Percentiles rank a stretch among this genome's conserved stretches.
Conservation (phyloP, 192 early-diverging fungal species). For the Anaeromyces robustus region DNA sequence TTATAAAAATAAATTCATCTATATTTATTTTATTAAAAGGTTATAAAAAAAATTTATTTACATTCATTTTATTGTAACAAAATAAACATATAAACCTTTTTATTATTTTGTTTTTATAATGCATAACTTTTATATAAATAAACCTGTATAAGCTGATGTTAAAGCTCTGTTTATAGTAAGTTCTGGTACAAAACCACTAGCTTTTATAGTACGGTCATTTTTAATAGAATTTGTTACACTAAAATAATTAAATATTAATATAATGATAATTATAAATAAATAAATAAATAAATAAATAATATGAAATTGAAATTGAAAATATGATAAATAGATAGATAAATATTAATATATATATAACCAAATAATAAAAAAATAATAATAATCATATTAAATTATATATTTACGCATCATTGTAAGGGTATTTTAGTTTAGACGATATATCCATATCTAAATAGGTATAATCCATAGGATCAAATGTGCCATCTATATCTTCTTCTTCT, state of each 20-base stretch:
- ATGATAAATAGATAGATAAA: no score
- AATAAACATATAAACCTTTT: no score
- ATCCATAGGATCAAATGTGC: constrained; percentile 32
- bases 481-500: neutral
- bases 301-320: no score
- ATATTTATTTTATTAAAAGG: no score
- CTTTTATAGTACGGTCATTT: constrained; percentile 1
- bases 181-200: constrained; percentile 21
- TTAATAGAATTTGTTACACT: constrained; percentile 10
- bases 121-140: constrained; percentile 3
- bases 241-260: neutral
- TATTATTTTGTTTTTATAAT: no score
- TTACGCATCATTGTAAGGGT: constrained; percentile 33
- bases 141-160: constrained; percentile 12
- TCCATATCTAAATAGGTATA: constrained; percentile 21
- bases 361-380: neutral
- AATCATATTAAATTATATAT: no score
- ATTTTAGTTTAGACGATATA: constrained; percentile 10
- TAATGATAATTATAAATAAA: no score
- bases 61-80: no score
- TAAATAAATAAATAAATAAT: no score
- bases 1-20: no score
- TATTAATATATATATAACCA: neutral
- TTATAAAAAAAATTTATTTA: no score
- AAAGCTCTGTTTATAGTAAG: constrained; percentile 24